Evolutionary conservation across 2,329 filamentous ascomycete genomes (phyloP).

Genomic region (Huntiella abstrusa): DNA sequence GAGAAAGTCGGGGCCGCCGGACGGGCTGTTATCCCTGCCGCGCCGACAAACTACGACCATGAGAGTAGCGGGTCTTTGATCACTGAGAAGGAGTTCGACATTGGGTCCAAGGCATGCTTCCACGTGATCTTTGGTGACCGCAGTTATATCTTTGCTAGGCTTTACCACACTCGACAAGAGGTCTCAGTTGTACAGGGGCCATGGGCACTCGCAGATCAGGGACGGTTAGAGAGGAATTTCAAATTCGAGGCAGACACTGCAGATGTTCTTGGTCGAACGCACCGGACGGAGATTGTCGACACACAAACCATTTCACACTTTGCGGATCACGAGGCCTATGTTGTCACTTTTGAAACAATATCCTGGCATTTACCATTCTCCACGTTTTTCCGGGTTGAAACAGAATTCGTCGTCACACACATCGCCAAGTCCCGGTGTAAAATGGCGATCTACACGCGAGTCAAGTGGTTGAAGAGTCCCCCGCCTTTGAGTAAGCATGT

Average conservation of each 20-base stretch:
- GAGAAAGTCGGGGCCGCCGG: not conserved
- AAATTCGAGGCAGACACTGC: slow-evolving; percentile 54
- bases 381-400: slow-evolving; percentile 60
- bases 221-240: slow-evolving; percentile 59
- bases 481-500: slow-evolving; percentile 41
- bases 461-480: slow-evolving; percentile 59
- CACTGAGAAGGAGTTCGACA: slow-evolving; percentile 66
- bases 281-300: slow-evolving; percentile 50
- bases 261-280: slow-evolving; percentile 44
- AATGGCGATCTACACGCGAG: slow-evolving; percentile 66
- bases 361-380: slow-evolving; percentile 76
- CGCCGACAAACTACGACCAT: slow-evolving; percentile 69
- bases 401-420: slow-evolving; percentile 86
- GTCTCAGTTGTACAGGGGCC: slow-evolving; percentile 70
- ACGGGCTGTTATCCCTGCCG: slow-evolving; percentile 39
- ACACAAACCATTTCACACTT: slow-evolving; percentile 72
- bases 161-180: slow-evolving; percentile 69
- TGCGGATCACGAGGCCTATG: slow-evolving; percentile 54
- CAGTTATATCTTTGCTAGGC: slow-evolving; percentile 77
- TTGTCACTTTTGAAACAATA: slow-evolving; percentile 42
- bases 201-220: slow-evolving; percentile 44
- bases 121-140: slow-evolving; percentile 95
- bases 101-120: slow-evolving; percentile 86
- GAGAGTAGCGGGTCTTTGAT: slow-evolving; percentile 59
- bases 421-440: slow-evolving; percentile 83